These are phyloP conservation scores for Straminergon stramineum DNA, from an alignment of 225 moss, liverwort and hornwort genomes.

Conservation along the genomic window DNA sequence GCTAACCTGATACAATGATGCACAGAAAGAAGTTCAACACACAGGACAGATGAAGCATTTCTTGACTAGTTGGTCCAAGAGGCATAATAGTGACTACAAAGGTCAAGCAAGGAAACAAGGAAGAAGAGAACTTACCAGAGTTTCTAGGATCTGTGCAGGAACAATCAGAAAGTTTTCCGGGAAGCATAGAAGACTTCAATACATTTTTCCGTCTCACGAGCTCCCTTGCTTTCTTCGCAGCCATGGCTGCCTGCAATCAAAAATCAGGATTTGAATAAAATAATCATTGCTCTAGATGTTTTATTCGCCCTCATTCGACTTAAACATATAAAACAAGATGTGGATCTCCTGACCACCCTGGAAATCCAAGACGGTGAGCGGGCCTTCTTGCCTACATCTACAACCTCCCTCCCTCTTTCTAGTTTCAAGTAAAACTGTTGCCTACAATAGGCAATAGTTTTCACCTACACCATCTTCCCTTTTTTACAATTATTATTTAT, in stretches of 20 bases:
- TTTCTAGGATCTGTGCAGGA: conserved; percentile 93
- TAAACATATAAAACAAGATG: not conserved
- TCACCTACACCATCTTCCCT: not conserved
- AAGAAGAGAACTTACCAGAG: conserved; percentile 35
- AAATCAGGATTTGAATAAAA: not conserved
- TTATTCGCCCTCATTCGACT: not conserved
- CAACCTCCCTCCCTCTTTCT: not conserved
- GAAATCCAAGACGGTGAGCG: not conserved
- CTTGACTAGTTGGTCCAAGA: not conserved
- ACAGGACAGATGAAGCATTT: not conserved
- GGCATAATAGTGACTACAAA: not conserved
- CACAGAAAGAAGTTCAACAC: not conserved
- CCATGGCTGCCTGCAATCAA: conserved; percentile 76
- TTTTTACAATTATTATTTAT: not conserved
- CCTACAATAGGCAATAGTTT: not conserved
- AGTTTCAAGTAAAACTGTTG: not conserved
- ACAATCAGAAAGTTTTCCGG: conserved; percentile 97
- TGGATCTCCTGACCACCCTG: not conserved
- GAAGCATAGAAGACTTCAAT: conserved; percentile 93
- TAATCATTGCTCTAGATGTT: not conserved
- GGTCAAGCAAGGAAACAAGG: not conserved
- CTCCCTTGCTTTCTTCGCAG: conserved; percentile 97
- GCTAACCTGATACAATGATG: not conserved
- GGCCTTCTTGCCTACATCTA: not conserved
- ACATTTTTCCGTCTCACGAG: conserved; percentile 97